Evolutionary conservation across 371 early-diverging fungal species (phyloP), one percentile per base, ranked within the genome.

Genomic region (Nematocida homosporus): DNA sequence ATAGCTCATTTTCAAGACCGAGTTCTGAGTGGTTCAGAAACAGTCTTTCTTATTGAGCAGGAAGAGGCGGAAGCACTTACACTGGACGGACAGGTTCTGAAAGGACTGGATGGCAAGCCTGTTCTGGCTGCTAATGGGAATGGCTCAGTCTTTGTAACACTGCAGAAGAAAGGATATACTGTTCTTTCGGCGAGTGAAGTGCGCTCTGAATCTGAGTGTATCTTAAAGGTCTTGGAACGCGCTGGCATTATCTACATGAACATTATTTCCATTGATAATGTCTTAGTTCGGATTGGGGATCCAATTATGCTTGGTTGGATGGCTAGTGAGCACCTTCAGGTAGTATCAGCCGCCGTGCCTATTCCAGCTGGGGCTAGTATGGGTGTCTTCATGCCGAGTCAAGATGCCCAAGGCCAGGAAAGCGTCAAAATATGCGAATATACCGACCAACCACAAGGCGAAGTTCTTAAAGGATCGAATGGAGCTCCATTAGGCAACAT

Each of bases 181-280:
- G 23, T 53, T 5, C 23, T 72, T 4, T 42, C 8, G 1, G 35
- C 51, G 25, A 52, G 35, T 0, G 23, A 51, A 30, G 18, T 65
- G 42, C 42, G 32, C 10, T 27, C 59, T 10, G 18, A 40, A 2
- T 20, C 1, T 13, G 25, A 4, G n/a, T 68, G 60, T 25, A 27
- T 67, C 50, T 13, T 76, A 23, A 2, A 53, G 30, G 41, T 1
- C 0, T 41, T 76, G 5, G 13, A 66, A 6, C 20, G 4, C 0
- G 35, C 18, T 10, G 51, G 8, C 30, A 54, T 79, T 52, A 40
- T 76, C 13, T 60, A 35, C 32, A 50, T 82, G n/a, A 84, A 82
- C 56, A 78, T 84, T 13, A 65, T 82, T 1, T 78, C 79, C 8
- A 79, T 84, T 27, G 84, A 84, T 54, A 84, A 84, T 75, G 79